A percentile compares a stretch with the other conserved stretches of the same genome.
phyloP scores from a whole-genome alignment of 2,329 filamentous ascomycete species.

The Parascedosporium putredinis region DNA sequence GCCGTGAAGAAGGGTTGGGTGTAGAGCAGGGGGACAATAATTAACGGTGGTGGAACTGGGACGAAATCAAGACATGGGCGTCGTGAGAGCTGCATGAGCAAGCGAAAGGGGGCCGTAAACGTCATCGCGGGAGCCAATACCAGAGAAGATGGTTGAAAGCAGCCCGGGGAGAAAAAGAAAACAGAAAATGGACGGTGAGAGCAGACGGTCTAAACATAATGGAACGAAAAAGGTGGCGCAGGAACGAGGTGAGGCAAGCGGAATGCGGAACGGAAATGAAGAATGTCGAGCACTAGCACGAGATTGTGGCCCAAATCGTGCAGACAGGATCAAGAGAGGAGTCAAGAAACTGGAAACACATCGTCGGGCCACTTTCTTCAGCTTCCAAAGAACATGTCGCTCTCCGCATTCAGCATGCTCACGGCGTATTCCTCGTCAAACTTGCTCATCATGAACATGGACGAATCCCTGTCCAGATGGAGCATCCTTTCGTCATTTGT shows the following conservation, averaged over 20 bases:
- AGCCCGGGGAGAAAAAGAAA: not conserved
- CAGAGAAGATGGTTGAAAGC: not conserved
- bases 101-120: not conserved
- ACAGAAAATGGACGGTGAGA: not conserved
- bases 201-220: no score
- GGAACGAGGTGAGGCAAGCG: no score
- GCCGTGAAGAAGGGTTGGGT: not conserved
- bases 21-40: not conserved
- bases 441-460: slow-evolving; percentile 40
- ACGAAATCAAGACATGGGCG: not conserved
- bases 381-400: slow-evolving; percentile 41
- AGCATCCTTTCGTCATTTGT: slow-evolving; percentile 31
- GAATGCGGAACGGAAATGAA: no score
- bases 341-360: slow-evolving; percentile 1
- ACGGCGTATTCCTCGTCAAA: slow-evolving; percentile 45
- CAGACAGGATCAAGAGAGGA: not conserved
- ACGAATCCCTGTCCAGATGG: slow-evolving; percentile 33
- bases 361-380: slow-evolving; percentile 11
- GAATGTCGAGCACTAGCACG: no score
- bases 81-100: not conserved
- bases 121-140: not conserved
- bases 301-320: no score
- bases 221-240: no score
- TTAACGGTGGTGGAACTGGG: not conserved
- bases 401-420: slow-evolving; percentile 39